phyloP scores from a whole-genome alignment of 2,329 filamentous ascomycete species.

The Xylariaceae sp. region DNA sequence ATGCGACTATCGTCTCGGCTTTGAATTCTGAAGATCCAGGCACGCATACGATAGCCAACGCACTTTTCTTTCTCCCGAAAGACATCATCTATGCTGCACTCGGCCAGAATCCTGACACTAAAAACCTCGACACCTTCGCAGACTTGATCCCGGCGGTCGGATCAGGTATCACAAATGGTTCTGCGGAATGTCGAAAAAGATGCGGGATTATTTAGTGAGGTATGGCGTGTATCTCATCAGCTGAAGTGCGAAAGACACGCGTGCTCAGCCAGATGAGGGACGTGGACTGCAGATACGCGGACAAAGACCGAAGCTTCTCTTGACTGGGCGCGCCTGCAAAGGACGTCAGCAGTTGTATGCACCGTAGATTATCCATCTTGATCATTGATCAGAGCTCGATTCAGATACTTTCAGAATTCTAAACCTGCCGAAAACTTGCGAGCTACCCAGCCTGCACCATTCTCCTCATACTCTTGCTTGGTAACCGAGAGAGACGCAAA shows the following conservation, averaged over 20 bases:
- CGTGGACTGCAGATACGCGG: too few species aligned
- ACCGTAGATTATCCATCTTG: too few species aligned
- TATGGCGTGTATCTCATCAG: too few species aligned
- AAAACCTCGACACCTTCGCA: background rate
- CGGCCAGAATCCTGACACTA: background rate
- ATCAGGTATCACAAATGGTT: background rate
- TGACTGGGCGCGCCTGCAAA: too few species aligned
- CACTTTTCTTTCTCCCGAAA: background rate
- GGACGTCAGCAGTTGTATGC: too few species aligned
- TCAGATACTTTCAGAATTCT: constrained; percentile 11
- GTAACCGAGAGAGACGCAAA: constrained; percentile 71
- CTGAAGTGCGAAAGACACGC: too few species aligned
- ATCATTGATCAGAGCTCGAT: too few species aligned
- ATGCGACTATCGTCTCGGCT: constrained; percentile 3
- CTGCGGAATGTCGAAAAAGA: background rate
- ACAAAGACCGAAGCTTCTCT: too few species aligned
- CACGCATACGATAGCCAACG: background rate
- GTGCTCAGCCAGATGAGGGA: too few species aligned
- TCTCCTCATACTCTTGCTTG: constrained; percentile 84
- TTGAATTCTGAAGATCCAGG: constrained; percentile 2
- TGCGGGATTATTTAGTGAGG: background rate
- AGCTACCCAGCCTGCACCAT: constrained; percentile 70
- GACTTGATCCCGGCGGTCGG: background rate
- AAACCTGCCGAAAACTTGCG: constrained; percentile 58
- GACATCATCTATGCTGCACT: background rate